phyloP scores from a whole-genome alignment of 495 filamentous ascomycete genomes.

The Penicillium egyptiacum region DNA sequence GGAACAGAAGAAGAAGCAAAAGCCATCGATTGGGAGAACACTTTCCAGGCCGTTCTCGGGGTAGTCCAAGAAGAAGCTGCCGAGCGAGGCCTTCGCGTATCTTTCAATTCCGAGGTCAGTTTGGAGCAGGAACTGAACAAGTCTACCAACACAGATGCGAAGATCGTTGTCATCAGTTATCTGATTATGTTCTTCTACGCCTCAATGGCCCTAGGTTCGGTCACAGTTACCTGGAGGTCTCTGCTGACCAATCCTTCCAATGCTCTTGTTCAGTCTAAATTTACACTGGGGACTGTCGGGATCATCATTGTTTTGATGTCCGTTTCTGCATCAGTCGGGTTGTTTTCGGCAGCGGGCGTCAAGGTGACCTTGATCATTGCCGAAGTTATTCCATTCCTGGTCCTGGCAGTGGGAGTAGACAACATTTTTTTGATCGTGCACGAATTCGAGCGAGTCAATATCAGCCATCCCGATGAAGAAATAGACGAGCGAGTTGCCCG shows the following conservation, averaged over 20 bases:
- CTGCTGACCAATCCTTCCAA: slow-evolving; percentile 77
- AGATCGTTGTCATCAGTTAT: slow-evolving; percentile 96
- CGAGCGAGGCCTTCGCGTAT: slow-evolving; percentile 76
- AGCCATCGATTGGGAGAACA: slow-evolving; percentile 88
- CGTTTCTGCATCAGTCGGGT: slow-evolving; percentile 87
- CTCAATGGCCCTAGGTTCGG: slow-evolving; percentile 86
- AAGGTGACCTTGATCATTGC: slow-evolving; percentile 97
- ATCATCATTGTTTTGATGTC: slow-evolving; percentile 97
- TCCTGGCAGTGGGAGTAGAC: slow-evolving; percentile 93
- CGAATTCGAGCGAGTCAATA: slow-evolving; percentile 92
- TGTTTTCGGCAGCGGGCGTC: slow-evolving; percentile 85
- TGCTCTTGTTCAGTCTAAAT: slow-evolving; percentile 90
- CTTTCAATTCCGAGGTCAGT: slow-evolving; percentile 91
- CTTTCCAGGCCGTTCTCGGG: slow-evolving; percentile 66
- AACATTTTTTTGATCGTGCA: slow-evolving; percentile 99
- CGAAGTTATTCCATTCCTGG: slow-evolving; percentile 96
- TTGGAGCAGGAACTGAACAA: slow-evolving; percentile 92
- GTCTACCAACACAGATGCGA: slow-evolving; percentile 95
- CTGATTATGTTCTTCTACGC: slow-evolving; percentile 98
- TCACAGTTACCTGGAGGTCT: slow-evolving; percentile 70
- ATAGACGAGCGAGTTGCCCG: slow-evolving; percentile 82
- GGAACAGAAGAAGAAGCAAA: slow-evolving; percentile 63
- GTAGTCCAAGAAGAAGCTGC: slow-evolving; percentile 76
- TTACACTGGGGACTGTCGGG: slow-evolving; percentile 85
- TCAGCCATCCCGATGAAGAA: slow-evolving; percentile 79